Evolutionary conservation across 106 monocot genomes (phyloP).

Genomic region (Apostasia ramifera): DNA sequence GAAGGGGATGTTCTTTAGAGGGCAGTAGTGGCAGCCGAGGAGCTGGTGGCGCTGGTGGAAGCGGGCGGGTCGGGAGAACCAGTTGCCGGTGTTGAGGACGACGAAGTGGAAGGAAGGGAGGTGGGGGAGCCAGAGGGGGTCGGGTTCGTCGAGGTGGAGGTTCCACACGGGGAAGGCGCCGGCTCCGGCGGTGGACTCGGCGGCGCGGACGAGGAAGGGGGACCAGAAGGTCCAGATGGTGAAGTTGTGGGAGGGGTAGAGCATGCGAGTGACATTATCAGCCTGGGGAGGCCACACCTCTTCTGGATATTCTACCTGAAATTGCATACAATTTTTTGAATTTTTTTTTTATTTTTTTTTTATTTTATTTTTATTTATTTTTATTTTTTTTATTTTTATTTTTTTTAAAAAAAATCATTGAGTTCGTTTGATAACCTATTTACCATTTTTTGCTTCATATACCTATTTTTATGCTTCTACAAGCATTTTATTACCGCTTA

Average conservation of each 20-base stretch:
- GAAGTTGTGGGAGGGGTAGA: conserved; percentile 31
- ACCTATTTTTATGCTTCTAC: too few species aligned
- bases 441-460: too few species aligned
- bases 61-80: conserved; percentile 46
- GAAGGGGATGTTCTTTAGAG: conserved; percentile 7
- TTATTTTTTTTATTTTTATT: too few species aligned
- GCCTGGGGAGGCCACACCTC: conserved; percentile 19
- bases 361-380: too few species aligned
- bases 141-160: conserved; percentile 37
- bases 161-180: conserved; percentile 15
- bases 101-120: conserved; percentile 27
- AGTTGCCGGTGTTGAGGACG: conserved; percentile 44
- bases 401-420: too few species aligned
- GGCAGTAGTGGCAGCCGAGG: conserved; percentile 35
- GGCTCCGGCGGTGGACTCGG: neutral
- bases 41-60: conserved; percentile 18
- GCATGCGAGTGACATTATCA: conserved; percentile 29
- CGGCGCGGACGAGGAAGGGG: conserved; percentile 32
- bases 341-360: too few species aligned
- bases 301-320: conserved; percentile 33
- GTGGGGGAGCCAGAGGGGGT: conserved; percentile 20
- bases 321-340: neutral
- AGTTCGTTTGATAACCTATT: too few species aligned
- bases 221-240: conserved; percentile 54
- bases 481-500: too few species aligned